These are phyloP conservation scores for Agrocybe chaxingu DNA, from an alignment of 768 basidiomycete species.

Conservation along the genomic window DNA sequence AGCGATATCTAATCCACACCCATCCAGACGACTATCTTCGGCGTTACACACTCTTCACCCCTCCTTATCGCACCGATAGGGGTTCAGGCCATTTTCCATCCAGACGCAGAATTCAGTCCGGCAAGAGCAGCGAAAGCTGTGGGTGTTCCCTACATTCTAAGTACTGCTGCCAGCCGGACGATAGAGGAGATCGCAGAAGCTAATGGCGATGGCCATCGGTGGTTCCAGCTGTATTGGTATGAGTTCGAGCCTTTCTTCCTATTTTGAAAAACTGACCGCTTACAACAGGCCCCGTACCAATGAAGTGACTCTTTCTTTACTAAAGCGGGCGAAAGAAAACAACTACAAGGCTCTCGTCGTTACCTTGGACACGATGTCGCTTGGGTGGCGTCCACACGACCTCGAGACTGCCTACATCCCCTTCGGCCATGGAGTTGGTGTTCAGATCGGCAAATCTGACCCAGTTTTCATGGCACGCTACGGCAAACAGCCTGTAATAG, in stretches of 20 bases:
- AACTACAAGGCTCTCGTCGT: constrained; percentile 74
- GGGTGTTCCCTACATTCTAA: constrained; percentile 69
- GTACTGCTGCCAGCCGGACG: constrained; percentile 67
- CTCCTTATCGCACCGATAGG: constrained; percentile 74
- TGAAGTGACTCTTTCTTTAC: constrained; percentile 60
- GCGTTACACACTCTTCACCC: constrained; percentile 58
- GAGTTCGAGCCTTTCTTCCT: constrained; percentile 7
- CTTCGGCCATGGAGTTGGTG: constrained; percentile 61
- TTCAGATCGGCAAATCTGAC: constrained; percentile 67
- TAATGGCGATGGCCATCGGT: constrained; percentile 64
- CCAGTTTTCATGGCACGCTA: constrained; percentile 72
- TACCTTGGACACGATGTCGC: constrained; percentile 69
- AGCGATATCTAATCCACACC: not conserved
- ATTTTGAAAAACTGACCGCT: not conserved
- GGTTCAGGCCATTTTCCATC: constrained; percentile 70
- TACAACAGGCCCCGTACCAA: constrained; percentile 53
- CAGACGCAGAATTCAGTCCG: constrained; percentile 68
- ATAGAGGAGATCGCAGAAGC: constrained; percentile 78
- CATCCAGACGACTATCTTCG: constrained; percentile 65
- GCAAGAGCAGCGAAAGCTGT: constrained; percentile 63
- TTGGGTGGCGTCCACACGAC: constrained; percentile 81
- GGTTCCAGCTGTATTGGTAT: constrained; percentile 84
- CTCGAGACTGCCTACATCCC: constrained; percentile 63
- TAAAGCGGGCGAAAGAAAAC: constrained; percentile 60
- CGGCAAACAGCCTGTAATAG: constrained; percentile 39